Conservation (phyloP, 2,329 filamentous ascomycete species). For the Cladobotryum mycophilum region DNA sequence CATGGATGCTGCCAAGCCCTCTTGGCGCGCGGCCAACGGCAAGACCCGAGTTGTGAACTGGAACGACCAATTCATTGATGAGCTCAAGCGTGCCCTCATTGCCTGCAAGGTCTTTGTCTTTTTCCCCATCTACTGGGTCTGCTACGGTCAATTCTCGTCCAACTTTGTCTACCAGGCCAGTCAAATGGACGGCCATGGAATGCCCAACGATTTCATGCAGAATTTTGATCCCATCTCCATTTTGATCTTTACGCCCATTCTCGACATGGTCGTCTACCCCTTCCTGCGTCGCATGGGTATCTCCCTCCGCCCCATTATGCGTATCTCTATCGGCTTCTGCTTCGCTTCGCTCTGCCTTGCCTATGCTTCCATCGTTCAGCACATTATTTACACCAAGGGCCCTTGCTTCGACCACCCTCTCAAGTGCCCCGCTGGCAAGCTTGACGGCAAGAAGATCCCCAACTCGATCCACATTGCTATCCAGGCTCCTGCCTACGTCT, state of each 20-base stretch:
- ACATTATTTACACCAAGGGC: conserved; percentile 50
- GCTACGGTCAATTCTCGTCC: conserved; percentile 61
- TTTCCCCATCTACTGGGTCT: conserved; percentile 60
- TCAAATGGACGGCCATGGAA: conserved; percentile 53
- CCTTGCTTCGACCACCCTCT: conserved; percentile 44
- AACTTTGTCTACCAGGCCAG: conserved; percentile 60
- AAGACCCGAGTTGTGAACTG: conserved; percentile 43
- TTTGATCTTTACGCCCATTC: conserved; percentile 59
- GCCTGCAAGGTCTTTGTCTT: conserved; percentile 67
- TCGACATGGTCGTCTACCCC: conserved; percentile 57
- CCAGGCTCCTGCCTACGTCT: conserved; percentile 47
- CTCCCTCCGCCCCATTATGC: conserved; percentile 58
- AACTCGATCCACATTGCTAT: conserved; percentile 50
- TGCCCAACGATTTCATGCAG: conserved; percentile 65
- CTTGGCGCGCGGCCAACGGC: conserved; percentile 50
- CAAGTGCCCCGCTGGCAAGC: conserved; percentile 28
- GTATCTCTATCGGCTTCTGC: conserved; percentile 60
- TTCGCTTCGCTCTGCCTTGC: conserved; percentile 47
- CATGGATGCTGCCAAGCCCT: conserved; percentile 59
- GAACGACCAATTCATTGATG: conserved; percentile 66
- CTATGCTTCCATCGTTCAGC: conserved; percentile 54
- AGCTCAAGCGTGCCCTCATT: conserved; percentile 59
- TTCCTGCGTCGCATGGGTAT: conserved; percentile 50
- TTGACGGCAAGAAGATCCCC: conserved; percentile 26
- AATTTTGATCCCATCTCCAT: conserved; percentile 63